phyloP scores from a whole-genome alignment of 2,329 filamentous ascomycete genomes.

The Botryotinia narcissicola region DNA sequence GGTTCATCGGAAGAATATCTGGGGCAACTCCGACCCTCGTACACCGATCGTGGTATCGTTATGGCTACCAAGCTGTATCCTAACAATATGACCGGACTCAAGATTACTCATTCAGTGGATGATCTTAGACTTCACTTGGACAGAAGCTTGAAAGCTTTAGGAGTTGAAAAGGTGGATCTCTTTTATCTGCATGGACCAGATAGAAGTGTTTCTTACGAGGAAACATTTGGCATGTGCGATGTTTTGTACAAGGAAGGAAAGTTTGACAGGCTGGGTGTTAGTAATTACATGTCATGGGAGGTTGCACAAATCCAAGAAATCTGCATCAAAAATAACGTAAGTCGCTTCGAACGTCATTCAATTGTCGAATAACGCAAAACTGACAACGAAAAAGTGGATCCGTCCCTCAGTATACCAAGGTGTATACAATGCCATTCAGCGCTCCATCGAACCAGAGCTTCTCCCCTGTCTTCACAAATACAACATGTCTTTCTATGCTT shows the following conservation, averaged over 20 bases:
- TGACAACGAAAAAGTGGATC: constrained; percentile 28
- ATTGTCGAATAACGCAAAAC: neutral
- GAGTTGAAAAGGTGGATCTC: constrained; percentile 45
- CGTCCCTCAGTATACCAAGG: constrained; percentile 40
- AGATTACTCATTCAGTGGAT: constrained; percentile 47
- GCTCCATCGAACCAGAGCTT: constrained; percentile 60
- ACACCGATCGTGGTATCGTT: constrained; percentile 60
- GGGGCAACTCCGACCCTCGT: constrained; percentile 48
- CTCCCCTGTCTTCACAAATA: constrained; percentile 57
- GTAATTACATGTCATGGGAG: constrained; percentile 53
- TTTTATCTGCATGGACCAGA: constrained; percentile 37
- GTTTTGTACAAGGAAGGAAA: constrained; percentile 39
- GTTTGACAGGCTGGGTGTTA: constrained; percentile 52
- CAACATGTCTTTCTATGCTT: constrained; percentile 58
- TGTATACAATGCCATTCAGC: constrained; percentile 36
- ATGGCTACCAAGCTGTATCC: constrained; percentile 57
- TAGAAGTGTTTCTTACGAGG: constrained; percentile 32
- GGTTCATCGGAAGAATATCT: constrained; percentile 66
- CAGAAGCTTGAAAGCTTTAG: constrained; percentile 51
- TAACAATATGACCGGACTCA: neutral
- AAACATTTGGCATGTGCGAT: constrained; percentile 36
- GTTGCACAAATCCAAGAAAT: constrained; percentile 36
- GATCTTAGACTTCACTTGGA: constrained; percentile 50
- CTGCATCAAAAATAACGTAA: constrained; percentile 36
- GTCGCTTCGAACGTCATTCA: neutral